Evolutionary conservation across 768 basidiomycete species (phyloP).

Genomic region (Gymnopilus junonius): DNA sequence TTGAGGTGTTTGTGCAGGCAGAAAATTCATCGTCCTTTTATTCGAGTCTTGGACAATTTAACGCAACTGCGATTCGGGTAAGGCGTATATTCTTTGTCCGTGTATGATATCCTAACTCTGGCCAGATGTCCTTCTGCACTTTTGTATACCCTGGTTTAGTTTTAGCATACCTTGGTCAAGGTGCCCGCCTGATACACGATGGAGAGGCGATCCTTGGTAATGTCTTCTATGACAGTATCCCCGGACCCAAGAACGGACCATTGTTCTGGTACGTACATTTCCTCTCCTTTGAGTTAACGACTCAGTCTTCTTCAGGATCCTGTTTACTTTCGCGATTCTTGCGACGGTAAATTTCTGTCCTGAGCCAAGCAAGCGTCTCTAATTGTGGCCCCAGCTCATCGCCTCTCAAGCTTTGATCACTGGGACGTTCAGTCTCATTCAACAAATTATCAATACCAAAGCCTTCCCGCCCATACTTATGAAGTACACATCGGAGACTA

Average conservation of each 20-base stretch:
- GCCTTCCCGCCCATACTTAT: conserved; percentile 61
- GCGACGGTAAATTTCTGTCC: conserved; percentile 53
- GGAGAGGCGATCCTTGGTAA: conserved; percentile 53
- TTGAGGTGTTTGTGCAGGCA: not conserved
- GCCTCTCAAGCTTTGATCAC: conserved; percentile 75
- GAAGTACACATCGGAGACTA: conserved; percentile 61
- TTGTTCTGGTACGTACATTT: conserved; percentile 57
- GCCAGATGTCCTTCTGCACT: conserved; percentile 51
- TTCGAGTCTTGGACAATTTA: conserved; percentile 77
- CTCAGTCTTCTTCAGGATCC: conserved; percentile 42
- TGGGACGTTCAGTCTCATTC: conserved; percentile 62
- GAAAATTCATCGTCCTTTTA: not conserved
- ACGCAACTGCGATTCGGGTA: conserved; percentile 59
- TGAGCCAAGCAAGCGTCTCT: not conserved
- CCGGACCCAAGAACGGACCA: conserved; percentile 53
- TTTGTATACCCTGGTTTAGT: conserved; percentile 65
- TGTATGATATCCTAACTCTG: not conserved
- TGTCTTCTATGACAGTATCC: conserved; percentile 69
- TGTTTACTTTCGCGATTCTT: conserved; percentile 65
- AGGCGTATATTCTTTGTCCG: conserved; percentile 1
- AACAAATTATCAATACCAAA: conserved; percentile 69
- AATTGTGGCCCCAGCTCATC: conserved; percentile 44
- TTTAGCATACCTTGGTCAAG: conserved; percentile 75
- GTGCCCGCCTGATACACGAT: conserved; percentile 59
- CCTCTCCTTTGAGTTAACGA: not conserved